Base-by-base conservation (phyloP, 2,329 filamentous ascomycete genomes). In the Xylariomycetidae sp. region DNA sequence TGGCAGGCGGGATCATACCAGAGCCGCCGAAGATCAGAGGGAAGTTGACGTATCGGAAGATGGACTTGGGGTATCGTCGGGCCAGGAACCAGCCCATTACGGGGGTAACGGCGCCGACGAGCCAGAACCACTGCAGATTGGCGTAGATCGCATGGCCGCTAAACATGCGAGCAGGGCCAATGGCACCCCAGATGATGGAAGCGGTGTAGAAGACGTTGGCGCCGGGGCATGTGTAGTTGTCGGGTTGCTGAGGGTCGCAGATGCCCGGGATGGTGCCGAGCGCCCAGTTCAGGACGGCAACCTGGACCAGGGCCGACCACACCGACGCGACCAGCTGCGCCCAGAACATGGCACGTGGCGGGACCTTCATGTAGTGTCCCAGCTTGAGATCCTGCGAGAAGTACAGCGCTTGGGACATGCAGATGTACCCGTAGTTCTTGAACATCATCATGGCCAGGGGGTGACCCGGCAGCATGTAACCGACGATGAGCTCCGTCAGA, bases 401-500 rank as follows among this genome's bases (percentile, higher is more conserved):
- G 53, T 73, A 77, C 31, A 82, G 63, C 0, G 74, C 79, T 53
- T 82, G 76, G 12, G 66, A 66, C 75, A 82, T 81, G 58, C 68
- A 76, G 35, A 83, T 73, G 52, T 82, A 83, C 31, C 79, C 77
- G 48, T 81, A 85, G 40, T 79, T 82, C 59, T 85, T 85, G 64
- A 85, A 85, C 61, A 85, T 71, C 80, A 86, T 86, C 70, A 85
- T 79, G 29, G 79, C 79, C 39, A 85, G 65, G 2, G 82, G 81
- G 3, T 70, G 70, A 17, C 82, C 82, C 0, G 81, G 81, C 31
- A 82, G 72, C 67, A 85, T 80, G 56, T 85, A 85, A 5, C 82
- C 82, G 39, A 82, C 71, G 39, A 86, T 70, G 47, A 81, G 83
- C 52, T 85, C 80, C n/a, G 79, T 82, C 38, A 85, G 59, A 13